Evolutionary conservation across 1,284 basidiomycete species (phyloP), one percentile per base, ranked within the genome.

Genomic region (Omphalotus olearius): DNA sequence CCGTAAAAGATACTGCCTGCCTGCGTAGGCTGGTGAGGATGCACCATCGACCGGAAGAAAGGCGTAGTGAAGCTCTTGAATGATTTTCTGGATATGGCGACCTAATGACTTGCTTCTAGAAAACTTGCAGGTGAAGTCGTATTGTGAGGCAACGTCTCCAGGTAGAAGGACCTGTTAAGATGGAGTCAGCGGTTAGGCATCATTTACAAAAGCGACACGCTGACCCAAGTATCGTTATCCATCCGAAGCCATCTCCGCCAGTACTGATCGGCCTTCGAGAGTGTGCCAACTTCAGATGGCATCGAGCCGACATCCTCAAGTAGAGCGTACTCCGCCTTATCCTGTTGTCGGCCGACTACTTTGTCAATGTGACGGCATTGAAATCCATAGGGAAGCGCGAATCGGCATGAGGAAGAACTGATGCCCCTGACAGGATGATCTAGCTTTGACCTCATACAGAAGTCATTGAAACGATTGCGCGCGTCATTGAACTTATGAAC

Each of bases 371-470:
- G 35, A 6, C n/a, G 16, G 20, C 40, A 43, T 17, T 42, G 48
- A 43, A 50, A 44, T 6, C 48, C 41, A 16, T 42, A 30, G 37
- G 48, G 48, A 37, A 50, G 41, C 3, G 48, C 48, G 28, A 43
- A 50, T 13, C 48, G 48, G 30, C 48, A 35, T 10, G 13, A 5
- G 16, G 48, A 25, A 16, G 48, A 50, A 9, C 9, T 23, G 10
- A 50, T 50, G n/a, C 48, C 48, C 7, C 48, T 40, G 18, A 50
- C 41, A 36, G 48, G 48, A 50, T 50, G 48, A 36, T 16, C 17
- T 10, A 18, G n/a, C 37, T 50, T 43, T 14, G 41, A 20, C 25
- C 18, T 40, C 6, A 44, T 25, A 26, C 48, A 50, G n/a, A 50
- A 42, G 10, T 50, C 48, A 43, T 50, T 50, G 33, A 50, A 50